Evolutionary conservation across 306 rosid species (phyloP).

Genomic region (Prunus fruticosa): DNA sequence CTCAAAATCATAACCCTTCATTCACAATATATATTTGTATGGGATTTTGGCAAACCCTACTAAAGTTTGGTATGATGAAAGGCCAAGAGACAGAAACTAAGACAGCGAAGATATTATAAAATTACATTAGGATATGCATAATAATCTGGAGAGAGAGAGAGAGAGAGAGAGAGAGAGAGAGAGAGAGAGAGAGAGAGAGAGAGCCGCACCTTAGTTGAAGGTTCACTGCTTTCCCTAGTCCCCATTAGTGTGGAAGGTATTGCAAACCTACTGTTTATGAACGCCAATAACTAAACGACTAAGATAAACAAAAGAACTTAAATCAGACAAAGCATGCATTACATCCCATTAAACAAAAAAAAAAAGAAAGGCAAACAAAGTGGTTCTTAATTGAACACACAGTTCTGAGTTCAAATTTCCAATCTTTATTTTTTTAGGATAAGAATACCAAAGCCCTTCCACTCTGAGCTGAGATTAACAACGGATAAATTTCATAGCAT

Average conservation of each 20-base stretch:
- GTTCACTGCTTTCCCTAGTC: slow-evolving; percentile 36
- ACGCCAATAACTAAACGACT: slow-evolving; percentile 29
- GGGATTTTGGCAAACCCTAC: neutral
- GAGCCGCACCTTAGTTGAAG: slow-evolving; percentile 26
- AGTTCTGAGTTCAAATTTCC: neutral
- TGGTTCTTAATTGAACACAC: neutral
- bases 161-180: slow-evolving; percentile 10
- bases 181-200: neutral
- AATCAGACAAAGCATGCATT: neutral
- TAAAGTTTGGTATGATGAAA: neutral
- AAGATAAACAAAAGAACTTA: slow-evolving; percentile 7
- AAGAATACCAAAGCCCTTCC: neutral
- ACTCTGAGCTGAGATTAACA: neutral
- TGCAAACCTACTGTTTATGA: slow-evolving; percentile 18
- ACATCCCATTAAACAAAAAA: neutral
- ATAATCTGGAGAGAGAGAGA: neutral
- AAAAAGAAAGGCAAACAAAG: neutral
- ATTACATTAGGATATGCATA: slow-evolving; percentile 6
- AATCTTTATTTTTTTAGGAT: neutral
- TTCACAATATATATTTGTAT: no score
- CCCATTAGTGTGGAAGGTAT: slow-evolving; percentile 21
- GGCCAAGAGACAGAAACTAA: neutral
- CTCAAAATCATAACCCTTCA: neutral
- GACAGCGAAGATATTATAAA: neutral
- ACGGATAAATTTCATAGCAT: neutral